phyloP scores from a whole-genome alignment of 208 protist species.

The Crithidia thermophila region DNA sequence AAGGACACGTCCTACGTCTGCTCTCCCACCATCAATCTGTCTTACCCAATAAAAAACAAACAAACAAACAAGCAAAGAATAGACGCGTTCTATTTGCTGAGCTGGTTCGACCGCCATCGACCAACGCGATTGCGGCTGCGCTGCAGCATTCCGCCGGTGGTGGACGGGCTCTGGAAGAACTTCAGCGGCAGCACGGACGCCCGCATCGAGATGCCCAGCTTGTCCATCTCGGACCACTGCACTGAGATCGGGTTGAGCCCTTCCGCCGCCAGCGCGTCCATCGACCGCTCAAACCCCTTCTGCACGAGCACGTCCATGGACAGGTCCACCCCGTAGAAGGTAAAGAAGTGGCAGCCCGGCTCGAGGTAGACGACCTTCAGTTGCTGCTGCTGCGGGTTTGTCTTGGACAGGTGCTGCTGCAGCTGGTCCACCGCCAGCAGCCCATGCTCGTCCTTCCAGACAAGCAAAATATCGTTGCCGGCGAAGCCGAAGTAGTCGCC shows the following conservation, averaged over 20 bases:
- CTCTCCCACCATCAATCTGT: neutral
- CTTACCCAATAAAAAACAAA: constrained; percentile 11
- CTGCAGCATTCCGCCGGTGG: constrained; percentile 56
- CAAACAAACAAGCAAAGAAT: no score
- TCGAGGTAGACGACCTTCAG: constrained; percentile 83
- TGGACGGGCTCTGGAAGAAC: constrained; percentile 68
- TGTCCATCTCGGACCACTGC: constrained; percentile 94
- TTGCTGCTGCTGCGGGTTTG: constrained; percentile 13
- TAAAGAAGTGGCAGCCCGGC: constrained; percentile 92
- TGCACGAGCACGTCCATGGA: constrained; percentile 88
- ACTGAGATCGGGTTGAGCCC: constrained; percentile 91
- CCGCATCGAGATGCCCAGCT: constrained; percentile 92
- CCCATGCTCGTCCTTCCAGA: constrained; percentile 93
- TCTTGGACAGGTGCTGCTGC: constrained; percentile 55
- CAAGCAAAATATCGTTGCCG: constrained; percentile 84
- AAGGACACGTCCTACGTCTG: no score
- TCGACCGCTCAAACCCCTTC: constrained; percentile 89
- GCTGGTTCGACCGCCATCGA: constrained; percentile 79
- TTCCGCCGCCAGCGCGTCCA: constrained; percentile 86
- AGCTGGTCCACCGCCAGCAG: constrained; percentile 91
- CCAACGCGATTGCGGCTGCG: constrained; percentile 38
- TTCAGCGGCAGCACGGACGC: constrained; percentile 82
- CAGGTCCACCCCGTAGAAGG: constrained; percentile 87
- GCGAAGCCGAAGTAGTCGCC: constrained; percentile 94
- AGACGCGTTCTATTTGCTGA: constrained; percentile 21